These are phyloP conservation scores for Pseudocercospora cruenta DNA, from an alignment of 2,329 filamentous ascomycete genomes.

Conservation along the genomic window DNA sequence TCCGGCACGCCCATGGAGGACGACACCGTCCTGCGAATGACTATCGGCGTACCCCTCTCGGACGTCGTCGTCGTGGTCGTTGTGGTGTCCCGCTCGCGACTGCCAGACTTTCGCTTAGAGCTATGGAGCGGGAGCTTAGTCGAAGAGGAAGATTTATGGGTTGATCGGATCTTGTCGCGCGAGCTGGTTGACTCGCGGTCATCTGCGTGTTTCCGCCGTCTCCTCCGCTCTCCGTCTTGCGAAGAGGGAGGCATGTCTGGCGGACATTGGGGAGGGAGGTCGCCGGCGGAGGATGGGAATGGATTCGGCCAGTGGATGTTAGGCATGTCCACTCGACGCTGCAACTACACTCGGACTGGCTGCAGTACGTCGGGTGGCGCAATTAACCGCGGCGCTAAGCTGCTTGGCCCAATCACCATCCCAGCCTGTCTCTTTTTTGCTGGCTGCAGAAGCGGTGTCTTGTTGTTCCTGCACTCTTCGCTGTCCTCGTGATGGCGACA, in stretches of 20 bases:
- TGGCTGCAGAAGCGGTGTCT: background rate
- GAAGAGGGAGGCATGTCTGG: constrained; percentile 15
- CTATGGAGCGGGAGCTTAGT: constrained; percentile 30
- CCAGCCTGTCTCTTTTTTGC: background rate
- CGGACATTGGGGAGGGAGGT: constrained; percentile 20
- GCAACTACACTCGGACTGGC: background rate
- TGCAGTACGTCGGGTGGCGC: background rate
- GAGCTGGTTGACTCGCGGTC: constrained; percentile 34
- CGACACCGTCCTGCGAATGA: constrained; percentile 19
- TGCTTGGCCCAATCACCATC: background rate
- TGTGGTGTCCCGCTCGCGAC: constrained; percentile 33
- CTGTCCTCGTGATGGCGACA: background rate
- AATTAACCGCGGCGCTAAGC: constrained; percentile 3
- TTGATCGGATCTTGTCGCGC: constrained; percentile 35
- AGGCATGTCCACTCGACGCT: background rate
- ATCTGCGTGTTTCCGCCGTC: constrained; percentile 36
- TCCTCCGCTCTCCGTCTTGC: constrained; percentile 32
- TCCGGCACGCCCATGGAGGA: constrained; percentile 46
- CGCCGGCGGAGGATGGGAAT: background rate
- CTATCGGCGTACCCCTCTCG: constrained; percentile 11
- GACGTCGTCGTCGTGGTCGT: constrained; percentile 13
- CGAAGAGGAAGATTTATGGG: constrained; percentile 33
- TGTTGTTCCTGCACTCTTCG: background rate
- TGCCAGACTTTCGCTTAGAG: constrained; percentile 29
- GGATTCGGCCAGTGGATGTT: constrained; percentile 4